Evolutionary conservation across 768 basidiomycete species (phyloP), one percentile per base, ranked within the genome.

Genomic region (Tulasnella sp.): DNA sequence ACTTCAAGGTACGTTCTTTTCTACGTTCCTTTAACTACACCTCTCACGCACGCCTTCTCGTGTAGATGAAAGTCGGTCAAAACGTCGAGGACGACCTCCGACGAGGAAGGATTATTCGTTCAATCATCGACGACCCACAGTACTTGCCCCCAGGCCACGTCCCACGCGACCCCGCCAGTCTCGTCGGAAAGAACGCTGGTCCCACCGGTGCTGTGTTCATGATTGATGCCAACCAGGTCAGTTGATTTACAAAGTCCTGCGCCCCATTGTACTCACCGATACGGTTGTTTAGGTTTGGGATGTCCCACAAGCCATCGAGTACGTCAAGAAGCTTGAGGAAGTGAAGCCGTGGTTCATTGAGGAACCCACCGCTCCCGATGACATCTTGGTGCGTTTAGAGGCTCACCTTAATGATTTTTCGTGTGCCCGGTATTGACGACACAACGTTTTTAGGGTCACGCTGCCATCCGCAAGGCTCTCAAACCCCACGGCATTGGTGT

Each of bases 321-420:
- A 97, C 85, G 94, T 97, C 80, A 91, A 90, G 82, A 89, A 91
- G 76, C 88, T 98, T 48, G 88, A 90, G 82, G 89, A 90, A 75
- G 90, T 96, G 85, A 94, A 92, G 83, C 97, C 97, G 34, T 98
- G 97, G 96, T 97, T 96, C 86, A 96, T 97, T 81, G 95, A 97
- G 84, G 95, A 97, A 83, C 95, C 96, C 0, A 97, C 94, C 2
- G 95, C 95, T 0, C 95, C 94, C 0, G 96, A 97, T 83, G 95
- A 97, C 84, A 91, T 95, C 80, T 90, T 97, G 14, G 86, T 87
- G 31, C 82, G 84, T 80, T 82, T 19, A 14, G 16, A 19, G 7
- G 31, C 62, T 36, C 34, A 3, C 24, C 18, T 56, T 77, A 44
- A 34, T n/a, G 38, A 68, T 71, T 19, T 19, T 10, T 36, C 21